Evolutionary conservation across 768 basidiomycete species (phyloP), one percentile per base, ranked within the genome.

Genomic region (Candolleomyces eurysporus): DNA sequence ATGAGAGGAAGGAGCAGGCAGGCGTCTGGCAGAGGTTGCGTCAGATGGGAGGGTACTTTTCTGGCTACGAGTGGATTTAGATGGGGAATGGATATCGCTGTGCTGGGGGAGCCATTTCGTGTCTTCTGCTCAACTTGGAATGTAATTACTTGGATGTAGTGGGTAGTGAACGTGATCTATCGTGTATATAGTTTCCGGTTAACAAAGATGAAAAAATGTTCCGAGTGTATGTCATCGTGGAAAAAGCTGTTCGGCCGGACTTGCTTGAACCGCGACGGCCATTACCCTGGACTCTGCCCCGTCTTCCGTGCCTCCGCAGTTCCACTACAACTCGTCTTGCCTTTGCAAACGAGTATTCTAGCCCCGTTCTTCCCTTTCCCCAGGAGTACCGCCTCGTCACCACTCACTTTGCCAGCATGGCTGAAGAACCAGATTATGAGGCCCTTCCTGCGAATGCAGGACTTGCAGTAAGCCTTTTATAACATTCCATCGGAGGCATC

Each of bases 401-500:
- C 3, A 17, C 8, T 39, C 31, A 21, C 40, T 36, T 32, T 48
- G 13, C 43, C 51, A 49, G 40, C 46, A 66, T 64, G 65, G 65
- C 62, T 36, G 65, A 66, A 17, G 65, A 66, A 61, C 53, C 58
- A 48, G 65, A 66, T 21, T 66, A 66, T 57, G 65, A 66, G 40
- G 61, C 60, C 10, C 56, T 66, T 55, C 88, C 91, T 58, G 82
- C 86, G 8, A 92, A 92, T 75, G 88, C 90, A 45, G 89, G 92
- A 51, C 83, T 94, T 67, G 86, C 85, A 26, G 90, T 91, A 51
- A 48, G 57, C 67, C 56, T 56, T 61, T 49, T 56, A 40, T 51
- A 52, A 54, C 50, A 32, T 31, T 43, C 17, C 54, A 42, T 55
- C 31, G 6, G 56, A 36, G 11, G 36, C 58, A 52, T 59, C 48